Base-by-base conservation (phyloP, 2,329 filamentous ascomycete species). In the Botrytis porri region DNA sequence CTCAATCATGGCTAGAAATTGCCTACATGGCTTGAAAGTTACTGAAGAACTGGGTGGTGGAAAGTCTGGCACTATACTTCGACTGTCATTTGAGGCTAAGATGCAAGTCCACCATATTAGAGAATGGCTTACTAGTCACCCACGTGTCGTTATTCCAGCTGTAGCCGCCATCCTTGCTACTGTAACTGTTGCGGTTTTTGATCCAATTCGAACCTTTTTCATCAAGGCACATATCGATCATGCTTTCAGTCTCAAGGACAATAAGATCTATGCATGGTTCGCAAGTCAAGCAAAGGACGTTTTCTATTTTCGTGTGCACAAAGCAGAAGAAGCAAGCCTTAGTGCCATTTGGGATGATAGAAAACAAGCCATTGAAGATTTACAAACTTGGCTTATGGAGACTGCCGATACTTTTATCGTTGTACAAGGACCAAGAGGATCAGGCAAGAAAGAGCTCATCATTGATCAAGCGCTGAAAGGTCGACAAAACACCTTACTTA, bases 191-290 rank as follows among this genome's bases (percentile, higher is more conserved):
- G 89, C 93, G 1, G 86, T 98, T 12, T 98, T 99, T 79, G 96
- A 99, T 78, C 96, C 96, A 0, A 95, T 99, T 73, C 90, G 96
- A 62, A 95, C 94, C 0, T 96, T 97, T 80, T 98, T 97, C 79
- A 93, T 98, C 83, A 94, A 94, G 79, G 87, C 92, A 6, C 94
- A 97, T 80, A 90, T 99, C 69, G 94, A 94, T 45, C 88, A 91
- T 64, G 89, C 90, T 0, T 89, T 96, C 74, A 88, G 92, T 73
- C 84, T 96, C 45, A 90, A 89, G 62, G 90, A 96, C 75, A 95
- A 90, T 79, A 86, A 84, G 64, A 79, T 95, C 25, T 93, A 93
- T 82, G 89, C 90, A 74, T 97, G 94, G 95, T 88, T 98, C 80
- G 92, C 92, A 80, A 88, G 87, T 62, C 92, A 93, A 78, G 90